Conservation (phyloP, 139 green algal species). For the Chlorella sp. region DNA sequence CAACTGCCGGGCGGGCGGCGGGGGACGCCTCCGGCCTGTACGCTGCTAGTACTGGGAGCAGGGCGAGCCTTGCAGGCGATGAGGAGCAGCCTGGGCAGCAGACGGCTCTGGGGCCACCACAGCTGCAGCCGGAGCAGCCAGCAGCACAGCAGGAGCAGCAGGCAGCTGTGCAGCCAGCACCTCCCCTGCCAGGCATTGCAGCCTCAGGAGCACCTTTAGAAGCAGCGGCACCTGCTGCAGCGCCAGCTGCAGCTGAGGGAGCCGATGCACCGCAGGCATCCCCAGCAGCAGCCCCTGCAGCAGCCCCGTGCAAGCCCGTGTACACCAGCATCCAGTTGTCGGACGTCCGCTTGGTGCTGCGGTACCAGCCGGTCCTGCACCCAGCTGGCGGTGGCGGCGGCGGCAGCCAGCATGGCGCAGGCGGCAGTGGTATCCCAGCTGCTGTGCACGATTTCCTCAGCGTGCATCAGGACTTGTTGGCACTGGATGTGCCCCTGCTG, state of each 20-base stretch:
- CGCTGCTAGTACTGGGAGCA: not conserved
- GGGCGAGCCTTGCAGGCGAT: not conserved
- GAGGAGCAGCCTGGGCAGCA: not conserved
- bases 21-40: too few relatives aligned
- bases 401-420: conserved; percentile 2
- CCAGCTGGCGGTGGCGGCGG: not conserved
- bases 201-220: not conserved
- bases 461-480: conserved; percentile 31
- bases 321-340: conserved; percentile 7
- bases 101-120: not conserved
- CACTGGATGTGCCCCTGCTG: conserved; percentile 46
- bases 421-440: conserved; percentile 14
- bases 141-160: not conserved
- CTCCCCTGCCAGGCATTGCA: not conserved
- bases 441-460: conserved; percentile 24
- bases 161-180: not conserved
- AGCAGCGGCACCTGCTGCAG: not conserved
- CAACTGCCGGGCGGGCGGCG: not conserved
- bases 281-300: not conserved
- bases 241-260: not conserved
- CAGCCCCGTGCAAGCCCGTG: not conserved
- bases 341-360: conserved; percentile 12
- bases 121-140: not conserved
- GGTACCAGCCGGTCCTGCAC: conserved; percentile 20
- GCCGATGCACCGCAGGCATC: not conserved